Evolutionary conservation across 768 basidiomycete species (phyloP).

Genomic region (Leccinum longicurvipes): DNA sequence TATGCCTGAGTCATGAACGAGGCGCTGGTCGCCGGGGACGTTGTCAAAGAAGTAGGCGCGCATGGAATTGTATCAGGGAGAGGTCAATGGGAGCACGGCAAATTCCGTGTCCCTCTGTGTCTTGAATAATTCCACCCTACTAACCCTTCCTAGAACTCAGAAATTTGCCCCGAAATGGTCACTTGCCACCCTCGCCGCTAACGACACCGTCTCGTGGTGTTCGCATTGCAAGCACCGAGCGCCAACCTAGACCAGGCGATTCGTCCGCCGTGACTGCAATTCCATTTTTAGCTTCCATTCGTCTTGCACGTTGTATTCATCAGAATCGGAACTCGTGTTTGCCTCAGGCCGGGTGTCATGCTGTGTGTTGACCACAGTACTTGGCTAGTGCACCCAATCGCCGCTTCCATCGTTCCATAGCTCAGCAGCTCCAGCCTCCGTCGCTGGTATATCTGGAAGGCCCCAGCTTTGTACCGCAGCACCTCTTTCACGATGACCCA

Average conservation of each 20-base stretch:
- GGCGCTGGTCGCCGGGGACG: conserved; percentile 75
- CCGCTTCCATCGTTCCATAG: neutral
- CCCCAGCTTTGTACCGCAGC: neutral
- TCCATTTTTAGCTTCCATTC: neutral
- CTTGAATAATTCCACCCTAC: too few relatives aligned
- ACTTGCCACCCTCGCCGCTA: neutral
- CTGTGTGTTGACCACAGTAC: neutral
- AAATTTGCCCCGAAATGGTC: neutral
- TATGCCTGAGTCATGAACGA: conserved; percentile 70
- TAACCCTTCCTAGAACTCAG: neutral
- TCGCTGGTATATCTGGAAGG: neutral
- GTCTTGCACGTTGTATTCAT: conserved; percentile 10
- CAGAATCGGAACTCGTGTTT: conserved; percentile 11
- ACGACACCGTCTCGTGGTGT: neutral
- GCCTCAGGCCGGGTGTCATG: neutral
- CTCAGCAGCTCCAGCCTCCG: neutral
- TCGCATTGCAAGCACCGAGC: neutral
- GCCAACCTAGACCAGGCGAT: neutral
- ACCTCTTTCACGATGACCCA: conserved; percentile 1
- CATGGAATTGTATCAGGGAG: too few relatives aligned
- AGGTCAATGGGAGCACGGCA: too few relatives aligned
- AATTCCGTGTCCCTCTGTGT: neutral
- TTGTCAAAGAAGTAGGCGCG: conserved; percentile 75
- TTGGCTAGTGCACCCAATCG: neutral
- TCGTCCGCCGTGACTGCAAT: neutral